Base-by-base conservation (phyloP, 331 rosid species). In the Acacia concinna region DNA sequence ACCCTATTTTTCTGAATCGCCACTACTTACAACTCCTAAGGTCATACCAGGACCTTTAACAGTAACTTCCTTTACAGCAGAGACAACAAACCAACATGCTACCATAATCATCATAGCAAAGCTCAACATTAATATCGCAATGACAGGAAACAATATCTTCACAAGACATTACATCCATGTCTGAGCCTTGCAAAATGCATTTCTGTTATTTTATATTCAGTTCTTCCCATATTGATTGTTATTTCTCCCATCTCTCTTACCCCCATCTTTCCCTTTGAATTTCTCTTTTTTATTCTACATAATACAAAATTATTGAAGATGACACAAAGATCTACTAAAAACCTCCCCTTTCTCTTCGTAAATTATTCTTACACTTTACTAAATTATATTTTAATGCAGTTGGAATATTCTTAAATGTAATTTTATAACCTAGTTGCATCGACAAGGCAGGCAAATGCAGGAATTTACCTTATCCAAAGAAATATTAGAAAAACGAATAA, bases 331-430 rank as follows among this genome's bases (percentile, higher is more conserved):
- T 63, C 62, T 35, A 79, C n/a, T n/a, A 34, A 30, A 18, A 28
- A 27, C 59, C 38, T 62, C 57, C 66, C 25, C 78, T 35, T 66
- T 59, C 78, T 70, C 68, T 63, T 34, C 13, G n/a, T 18, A 56
- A 72, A 47, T 63, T 72, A 35, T 63, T 73, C 0, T n/a, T 38
- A 20, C 38, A 51, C 46, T 15, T 60, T 23, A 38, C 59, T 74
- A 49, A 70, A 44, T 40, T 70, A 43, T 5, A 41, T 13, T 68
- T 21, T 11, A 23, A 41, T 14, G 25, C 1, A 10, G 11, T 35
- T 21, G 30, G 35, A 25, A 56, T 56, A 56, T 68, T 23, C 31
- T 40, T 52, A 40, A 49, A 41, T 41, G 12, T 41, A 68, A 40
- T 41, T 68, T 41, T 4, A 34, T 13, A 2, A 23, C 37, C 74